Conservation (phyloP, 1,139 yeast genomes). For the Yarrowia galli region DNA sequence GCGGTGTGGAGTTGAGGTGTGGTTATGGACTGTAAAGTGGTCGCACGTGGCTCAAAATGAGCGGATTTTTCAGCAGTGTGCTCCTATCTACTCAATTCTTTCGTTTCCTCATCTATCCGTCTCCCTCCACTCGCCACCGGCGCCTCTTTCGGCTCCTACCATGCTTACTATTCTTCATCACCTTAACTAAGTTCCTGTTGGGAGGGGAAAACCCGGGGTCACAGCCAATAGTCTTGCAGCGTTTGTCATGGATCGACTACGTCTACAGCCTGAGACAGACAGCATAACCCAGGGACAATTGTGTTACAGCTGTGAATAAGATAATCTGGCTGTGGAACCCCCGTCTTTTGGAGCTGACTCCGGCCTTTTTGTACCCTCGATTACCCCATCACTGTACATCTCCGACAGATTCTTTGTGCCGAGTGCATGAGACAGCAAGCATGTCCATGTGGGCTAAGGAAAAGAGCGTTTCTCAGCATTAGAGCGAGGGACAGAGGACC, state of each 20-base stretch:
- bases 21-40: background rate
- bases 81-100: background rate
- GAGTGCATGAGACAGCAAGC: constrained; percentile 23
- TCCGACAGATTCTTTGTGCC: background rate
- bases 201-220: constrained; percentile 38
- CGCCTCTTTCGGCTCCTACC: constrained; percentile 1
- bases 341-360: background rate
- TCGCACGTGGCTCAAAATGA: background rate
- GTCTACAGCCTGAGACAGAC: constrained; percentile 28
- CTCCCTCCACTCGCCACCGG: background rate
- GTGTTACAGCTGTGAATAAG: constrained; percentile 13
- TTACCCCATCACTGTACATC: background rate
- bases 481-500: background rate
- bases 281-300: background rate
- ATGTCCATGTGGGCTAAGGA: constrained; percentile 12
- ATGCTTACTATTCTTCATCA: background rate
- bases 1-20: constrained; percentile 4
- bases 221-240: constrained; percentile 31
- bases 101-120: background rate
- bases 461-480: background rate
- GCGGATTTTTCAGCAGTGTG: background rate
- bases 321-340: background rate
- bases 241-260: constrained; percentile 35
- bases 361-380: background rate
- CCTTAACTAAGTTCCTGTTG: constrained; percentile 29